Evolutionary conservation across 805 yeast genomes (phyloP).

Genomic region (Tetrapisispora fleetii): DNA sequence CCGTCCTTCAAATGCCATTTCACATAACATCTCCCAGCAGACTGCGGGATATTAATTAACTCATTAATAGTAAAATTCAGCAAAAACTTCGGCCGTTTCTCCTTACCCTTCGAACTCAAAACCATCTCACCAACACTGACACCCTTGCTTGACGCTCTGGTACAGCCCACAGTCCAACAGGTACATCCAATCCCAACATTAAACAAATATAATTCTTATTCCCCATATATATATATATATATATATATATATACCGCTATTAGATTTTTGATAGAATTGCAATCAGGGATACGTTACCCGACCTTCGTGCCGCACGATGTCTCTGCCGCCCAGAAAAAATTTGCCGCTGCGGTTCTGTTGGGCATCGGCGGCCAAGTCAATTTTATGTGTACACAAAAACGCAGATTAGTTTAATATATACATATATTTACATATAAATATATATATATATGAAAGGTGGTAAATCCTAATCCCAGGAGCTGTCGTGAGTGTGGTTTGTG

Average conservation of each 20-base stretch:
- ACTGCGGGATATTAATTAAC: slow-evolving; percentile 72
- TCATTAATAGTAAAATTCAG: slow-evolving; percentile 53
- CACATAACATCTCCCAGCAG: slow-evolving; percentile 56
- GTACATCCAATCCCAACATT: too few relatives aligned
- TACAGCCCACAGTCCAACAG: too few relatives aligned
- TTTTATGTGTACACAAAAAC: too few relatives aligned
- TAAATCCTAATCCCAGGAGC: too few relatives aligned
- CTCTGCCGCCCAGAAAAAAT: not conserved
- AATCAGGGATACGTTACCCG: too few relatives aligned
- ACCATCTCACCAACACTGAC: not conserved
- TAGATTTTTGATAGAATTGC: too few relatives aligned
- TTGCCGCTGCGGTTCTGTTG: not conserved
- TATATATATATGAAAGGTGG: not conserved
- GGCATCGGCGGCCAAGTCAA: not conserved
- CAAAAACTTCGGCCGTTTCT: slow-evolving; percentile 50
- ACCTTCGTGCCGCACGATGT: not conserved
- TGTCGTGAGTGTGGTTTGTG: too few relatives aligned
- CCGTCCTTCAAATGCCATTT: slow-evolving; percentile 52
- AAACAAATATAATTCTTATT: too few relatives aligned
- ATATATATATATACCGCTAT: too few relatives aligned
- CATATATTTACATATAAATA: not conserved
- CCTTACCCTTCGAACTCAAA: slow-evolving; percentile 18
- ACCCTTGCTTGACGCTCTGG: not conserved
- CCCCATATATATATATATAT: too few relatives aligned
- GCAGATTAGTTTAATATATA: too few relatives aligned